phyloP scores from a whole-genome alignment of 169 alveolate species.

The Eimeria acervulina region DNA sequence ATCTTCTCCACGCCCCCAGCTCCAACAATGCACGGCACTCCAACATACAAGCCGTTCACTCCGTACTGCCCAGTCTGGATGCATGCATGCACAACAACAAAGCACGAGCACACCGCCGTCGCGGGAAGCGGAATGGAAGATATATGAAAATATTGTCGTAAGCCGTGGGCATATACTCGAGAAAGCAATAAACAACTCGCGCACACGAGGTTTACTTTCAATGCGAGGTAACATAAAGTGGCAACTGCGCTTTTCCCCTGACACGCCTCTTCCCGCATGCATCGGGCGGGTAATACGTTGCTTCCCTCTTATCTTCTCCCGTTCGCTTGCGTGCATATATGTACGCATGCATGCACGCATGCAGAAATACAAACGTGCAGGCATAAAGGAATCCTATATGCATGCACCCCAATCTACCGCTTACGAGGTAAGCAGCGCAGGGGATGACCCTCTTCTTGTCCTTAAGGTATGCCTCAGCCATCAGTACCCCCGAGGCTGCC shows the following conservation, averaged over 20 bases:
- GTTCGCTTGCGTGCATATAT: background rate
- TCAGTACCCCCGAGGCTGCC: conserved; percentile 88
- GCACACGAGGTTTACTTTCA: no score
- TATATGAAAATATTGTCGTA: background rate
- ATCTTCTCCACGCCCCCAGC: conserved; percentile 89
- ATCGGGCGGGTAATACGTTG: background rate
- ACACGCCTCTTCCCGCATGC: no score
- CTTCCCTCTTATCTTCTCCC: background rate
- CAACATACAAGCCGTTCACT: conserved; percentile 88
- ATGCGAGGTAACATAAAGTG: no score
- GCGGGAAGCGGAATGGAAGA: background rate
- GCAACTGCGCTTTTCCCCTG: no score
- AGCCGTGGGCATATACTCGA: background rate
- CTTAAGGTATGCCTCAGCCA: conserved; percentile 89
- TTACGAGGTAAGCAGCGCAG: conserved; percentile 89
- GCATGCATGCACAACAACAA: background rate
- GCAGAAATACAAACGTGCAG: background rate
- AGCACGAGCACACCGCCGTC: background rate
- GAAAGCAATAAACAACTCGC: background rate
- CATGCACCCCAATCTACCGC: background rate
- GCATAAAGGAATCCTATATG: background rate
- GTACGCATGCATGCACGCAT: background rate
- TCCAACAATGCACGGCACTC: conserved; percentile 91
- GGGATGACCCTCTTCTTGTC: conserved; percentile 89
- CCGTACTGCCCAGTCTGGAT: conserved; percentile 88